These are phyloP conservation scores for Pleodorina starrii DNA, from an alignment of 139 green algal genomes.

Conservation along the genomic window DNA sequence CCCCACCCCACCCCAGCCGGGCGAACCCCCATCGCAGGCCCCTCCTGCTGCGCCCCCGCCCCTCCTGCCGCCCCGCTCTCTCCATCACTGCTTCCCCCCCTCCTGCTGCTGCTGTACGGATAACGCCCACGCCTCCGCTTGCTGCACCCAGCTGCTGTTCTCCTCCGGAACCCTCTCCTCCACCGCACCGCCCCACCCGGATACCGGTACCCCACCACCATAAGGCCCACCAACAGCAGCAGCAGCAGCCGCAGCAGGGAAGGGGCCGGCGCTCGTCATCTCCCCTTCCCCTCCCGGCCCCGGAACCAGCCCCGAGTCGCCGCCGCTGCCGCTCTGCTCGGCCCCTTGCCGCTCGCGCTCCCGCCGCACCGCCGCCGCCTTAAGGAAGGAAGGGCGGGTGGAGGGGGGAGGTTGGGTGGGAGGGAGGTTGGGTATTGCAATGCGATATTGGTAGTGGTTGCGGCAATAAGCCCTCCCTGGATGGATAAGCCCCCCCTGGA, in stretches of 20 bases:
- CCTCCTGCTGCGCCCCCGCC: no score
- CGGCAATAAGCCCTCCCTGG: no score
- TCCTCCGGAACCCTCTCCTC: no score
- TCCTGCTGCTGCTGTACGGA: neutral
- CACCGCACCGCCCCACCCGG: no score
- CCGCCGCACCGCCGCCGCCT: neutral
- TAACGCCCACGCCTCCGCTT: neutral
- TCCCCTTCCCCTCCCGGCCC: no score
- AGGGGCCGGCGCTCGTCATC: no score
- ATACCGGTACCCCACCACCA: neutral
- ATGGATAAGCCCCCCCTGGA: no score
- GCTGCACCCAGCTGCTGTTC: constrained; percentile 26
- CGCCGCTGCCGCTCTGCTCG: neutral
- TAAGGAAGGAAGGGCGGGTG: neutral
- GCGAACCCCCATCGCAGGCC: no score
- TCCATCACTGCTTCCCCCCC: no score
- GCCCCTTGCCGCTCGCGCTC: neutral
- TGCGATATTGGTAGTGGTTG: neutral
- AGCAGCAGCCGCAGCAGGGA: no score
- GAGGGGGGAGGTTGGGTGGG: neutral
- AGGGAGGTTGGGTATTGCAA: neutral
- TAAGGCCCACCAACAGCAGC: neutral
- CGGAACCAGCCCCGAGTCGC: neutral
- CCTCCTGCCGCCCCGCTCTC: no score
- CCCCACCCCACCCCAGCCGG: no score